A percentile compares a stretch with the other conserved stretches of the same genome.
Evolutionary conservation across 768 basidiomycete species (phyloP).

Genomic region (Pisolithus tinctorius): DNA sequence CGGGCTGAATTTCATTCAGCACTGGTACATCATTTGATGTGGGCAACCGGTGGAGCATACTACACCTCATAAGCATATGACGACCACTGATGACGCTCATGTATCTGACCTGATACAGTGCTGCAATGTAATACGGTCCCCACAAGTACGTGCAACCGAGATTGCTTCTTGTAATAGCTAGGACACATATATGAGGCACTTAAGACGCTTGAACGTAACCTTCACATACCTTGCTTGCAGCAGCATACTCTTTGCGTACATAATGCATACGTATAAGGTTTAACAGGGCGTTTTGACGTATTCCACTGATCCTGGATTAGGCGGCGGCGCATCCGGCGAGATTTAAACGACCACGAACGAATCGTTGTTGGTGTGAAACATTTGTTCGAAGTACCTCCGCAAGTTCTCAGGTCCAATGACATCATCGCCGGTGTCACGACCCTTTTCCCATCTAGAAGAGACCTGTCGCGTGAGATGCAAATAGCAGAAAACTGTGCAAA

Average conservation of each 20-base stretch:
- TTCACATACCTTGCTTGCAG: conserved; percentile 54
- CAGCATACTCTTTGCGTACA: conserved; percentile 56
- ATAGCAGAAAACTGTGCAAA: neutral
- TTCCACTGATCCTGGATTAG: conserved; percentile 40
- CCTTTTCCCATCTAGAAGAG: conserved; percentile 58
- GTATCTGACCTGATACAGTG: conserved; percentile 60
- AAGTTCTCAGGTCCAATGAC: conserved; percentile 63
- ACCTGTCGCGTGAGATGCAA: neutral
- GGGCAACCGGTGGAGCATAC: conserved; percentile 68
- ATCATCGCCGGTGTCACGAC: conserved; percentile 60
- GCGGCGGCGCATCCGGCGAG: neutral
- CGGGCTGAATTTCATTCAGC: conserved; percentile 69
- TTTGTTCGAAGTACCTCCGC: conserved; percentile 78
- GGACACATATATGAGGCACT: conserved; percentile 1
- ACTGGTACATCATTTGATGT: conserved; percentile 37
- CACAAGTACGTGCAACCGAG: conserved; percentile 62
- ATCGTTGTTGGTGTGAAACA: conserved; percentile 73
- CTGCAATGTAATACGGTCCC: conserved; percentile 67
- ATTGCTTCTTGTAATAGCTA: conserved; percentile 76
- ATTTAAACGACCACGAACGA: conserved; percentile 46
- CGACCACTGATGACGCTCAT: neutral
- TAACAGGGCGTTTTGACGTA: conserved; percentile 75
- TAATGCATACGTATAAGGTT: conserved; percentile 78
- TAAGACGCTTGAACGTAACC: neutral
- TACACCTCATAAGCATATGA: conserved; percentile 24